phyloP scores from a whole-genome alignment of 1,139 yeast species.

The Zhuliangozyma blackwelliae region DNA sequence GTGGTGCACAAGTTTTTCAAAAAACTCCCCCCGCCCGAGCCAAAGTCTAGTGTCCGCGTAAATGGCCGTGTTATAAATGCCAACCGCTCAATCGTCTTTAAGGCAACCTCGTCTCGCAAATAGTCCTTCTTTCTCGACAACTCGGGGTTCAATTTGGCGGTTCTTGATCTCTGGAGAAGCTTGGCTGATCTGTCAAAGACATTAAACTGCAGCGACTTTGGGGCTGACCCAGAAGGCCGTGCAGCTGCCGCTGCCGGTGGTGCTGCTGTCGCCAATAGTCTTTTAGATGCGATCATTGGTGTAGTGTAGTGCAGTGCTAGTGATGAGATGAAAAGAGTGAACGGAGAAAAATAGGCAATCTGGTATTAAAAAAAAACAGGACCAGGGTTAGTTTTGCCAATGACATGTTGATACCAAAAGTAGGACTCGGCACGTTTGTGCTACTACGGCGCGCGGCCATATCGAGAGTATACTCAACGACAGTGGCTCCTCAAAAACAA shows the following conservation, averaged over 20 bases:
- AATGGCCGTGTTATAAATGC: conserved; percentile 70
- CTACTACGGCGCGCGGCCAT: no score
- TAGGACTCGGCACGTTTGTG: no score
- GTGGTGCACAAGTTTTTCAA: conserved; percentile 32
- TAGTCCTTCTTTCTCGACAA: conserved; percentile 65
- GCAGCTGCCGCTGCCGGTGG: conserved; percentile 23
- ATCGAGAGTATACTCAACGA: no score
- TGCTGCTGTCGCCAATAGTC: conserved; percentile 23
- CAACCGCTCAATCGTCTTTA: conserved; percentile 67
- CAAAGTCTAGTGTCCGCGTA: conserved; percentile 61
- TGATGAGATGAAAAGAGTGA: no score
- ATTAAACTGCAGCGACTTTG: conserved; percentile 32
- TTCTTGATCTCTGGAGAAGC: conserved; percentile 53
- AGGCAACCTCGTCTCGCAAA: conserved; percentile 69
- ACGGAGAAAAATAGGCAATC: no score
- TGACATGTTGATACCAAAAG: no score
- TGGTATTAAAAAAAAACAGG: no score
- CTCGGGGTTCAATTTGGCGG: conserved; percentile 40
- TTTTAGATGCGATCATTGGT: not conserved
- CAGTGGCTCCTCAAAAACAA: no score
- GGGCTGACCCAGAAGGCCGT: conserved; percentile 13
- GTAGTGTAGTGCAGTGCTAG: no score
- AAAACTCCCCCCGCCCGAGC: conserved; percentile 68
- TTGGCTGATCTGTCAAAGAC: conserved; percentile 70
- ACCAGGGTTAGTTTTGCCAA: no score